A percentile compares a stretch with the other conserved stretches of the same genome.
Conservation (phyloP, 495 filamentous ascomycete genomes). For the Xylaria telfairii region DNA sequence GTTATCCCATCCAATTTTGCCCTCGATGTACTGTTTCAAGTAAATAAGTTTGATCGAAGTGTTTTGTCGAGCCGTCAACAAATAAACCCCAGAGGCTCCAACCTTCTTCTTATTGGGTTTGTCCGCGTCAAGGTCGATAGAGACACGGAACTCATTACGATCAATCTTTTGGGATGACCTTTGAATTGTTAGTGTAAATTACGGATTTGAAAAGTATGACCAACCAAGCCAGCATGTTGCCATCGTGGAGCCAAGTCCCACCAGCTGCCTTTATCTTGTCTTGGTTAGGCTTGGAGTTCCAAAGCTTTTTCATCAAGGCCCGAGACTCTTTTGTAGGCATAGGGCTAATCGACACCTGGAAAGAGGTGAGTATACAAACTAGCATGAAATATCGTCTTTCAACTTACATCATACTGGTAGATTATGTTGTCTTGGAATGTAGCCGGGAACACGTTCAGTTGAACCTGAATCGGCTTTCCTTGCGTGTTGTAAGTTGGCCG, state of each 20-base stretch:
- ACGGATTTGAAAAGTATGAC: conserved; percentile 41
- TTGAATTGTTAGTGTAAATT: conserved; percentile 28
- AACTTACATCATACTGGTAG: conserved; percentile 87
- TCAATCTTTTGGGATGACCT: conserved; percentile 48
- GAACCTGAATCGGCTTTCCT: conserved; percentile 64
- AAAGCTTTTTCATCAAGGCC: conserved; percentile 72
- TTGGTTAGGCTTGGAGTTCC: conserved; percentile 64
- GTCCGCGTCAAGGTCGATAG: conserved; percentile 72
- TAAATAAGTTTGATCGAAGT: conserved; percentile 66
- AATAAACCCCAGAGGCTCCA: conserved; percentile 55
- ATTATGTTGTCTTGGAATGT: conserved; percentile 57
- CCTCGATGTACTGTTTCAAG: conserved; percentile 68
- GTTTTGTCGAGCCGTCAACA: conserved; percentile 63
- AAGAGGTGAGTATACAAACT: not conserved
- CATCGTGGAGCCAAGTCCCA: conserved; percentile 74
- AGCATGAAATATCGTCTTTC: not conserved
- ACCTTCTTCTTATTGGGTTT: conserved; percentile 45
- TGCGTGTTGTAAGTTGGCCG: conserved; percentile 56
- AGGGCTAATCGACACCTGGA: conserved; percentile 66
- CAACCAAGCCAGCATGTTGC: conserved; percentile 78
- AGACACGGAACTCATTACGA: conserved; percentile 48
- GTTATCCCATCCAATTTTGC: conserved; percentile 63
- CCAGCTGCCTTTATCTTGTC: conserved; percentile 55
- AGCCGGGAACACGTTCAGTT: conserved; percentile 78
- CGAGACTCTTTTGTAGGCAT: conserved; percentile 55